Evolutionary conservation across 2,329 filamentous ascomycete genomes (phyloP), one percentile per base, ranked within the genome.

Genomic region (Phialocephala subalpina): DNA sequence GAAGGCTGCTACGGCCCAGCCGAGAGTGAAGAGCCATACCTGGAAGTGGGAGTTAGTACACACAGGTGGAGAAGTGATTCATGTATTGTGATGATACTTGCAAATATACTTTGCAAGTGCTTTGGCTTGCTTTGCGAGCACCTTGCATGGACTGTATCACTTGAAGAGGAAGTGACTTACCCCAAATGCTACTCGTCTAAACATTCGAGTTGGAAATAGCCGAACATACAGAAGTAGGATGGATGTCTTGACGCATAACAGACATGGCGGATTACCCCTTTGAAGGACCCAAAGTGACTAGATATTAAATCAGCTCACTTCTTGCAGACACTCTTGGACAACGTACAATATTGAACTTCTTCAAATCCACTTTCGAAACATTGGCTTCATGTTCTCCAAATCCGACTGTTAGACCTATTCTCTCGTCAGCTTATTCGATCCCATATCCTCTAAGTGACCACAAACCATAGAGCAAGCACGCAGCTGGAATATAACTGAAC

Each of bases 181-280:
- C 1, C 59, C 62, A 27, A 67, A 38, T 12, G 62, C 60, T 16
- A 63, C 63, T 16, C 62, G 27, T 58, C 60, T 65, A 60, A 67
- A 63, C 14, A 49, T 65, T n/a, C 27, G 60, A 18, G 59, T 67
- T 8, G 40, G 60, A 36, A 69, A 69, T 3, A 69, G 36, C 11
- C 65, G 62, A 3, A 38, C 25, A 20, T 65, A 69, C 40, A 69
- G 56, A 18, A 69, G 40, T 18, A 69, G 25, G n/a, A 69, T 69
- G 7, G 67, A 69, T 6, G 59, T 63, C 57, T 69, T 69, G 56
- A 66, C 58, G 42, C 58, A 64, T 9, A 66, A 42, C 12, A 69
- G 52, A 58, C 66, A 67, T 22, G 66, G 66, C 20, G 66, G 58
- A 33, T 69, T 67, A 40, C 67, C 62, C 62, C 67, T 42, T 53